These are phyloP conservation scores for Primulina eburnea DNA, from an alignment of 257 asterid genomes.

Conservation along the genomic window DNA sequence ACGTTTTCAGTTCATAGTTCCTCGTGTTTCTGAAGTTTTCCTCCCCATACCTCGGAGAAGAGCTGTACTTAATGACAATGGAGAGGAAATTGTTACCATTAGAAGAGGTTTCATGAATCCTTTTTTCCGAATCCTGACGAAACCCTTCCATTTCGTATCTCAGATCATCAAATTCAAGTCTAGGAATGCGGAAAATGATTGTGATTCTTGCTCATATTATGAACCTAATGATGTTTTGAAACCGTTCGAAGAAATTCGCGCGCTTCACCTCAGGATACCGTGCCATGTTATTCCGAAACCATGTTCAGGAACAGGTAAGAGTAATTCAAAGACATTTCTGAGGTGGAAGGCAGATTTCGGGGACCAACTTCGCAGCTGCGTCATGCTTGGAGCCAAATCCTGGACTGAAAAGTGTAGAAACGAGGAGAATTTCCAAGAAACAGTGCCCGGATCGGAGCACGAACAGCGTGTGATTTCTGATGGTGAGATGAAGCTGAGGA, in stretches of 20 bases:
- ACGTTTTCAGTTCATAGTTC: too few species aligned
- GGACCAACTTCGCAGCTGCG: constrained; percentile 54
- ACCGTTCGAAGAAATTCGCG: constrained; percentile 40
- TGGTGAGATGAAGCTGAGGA: constrained; percentile 51
- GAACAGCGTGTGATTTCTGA: constrained; percentile 34
- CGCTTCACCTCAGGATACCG: constrained; percentile 44
- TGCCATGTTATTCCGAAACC: constrained; percentile 23
- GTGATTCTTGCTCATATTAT: neutral
- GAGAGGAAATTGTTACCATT: too few species aligned
- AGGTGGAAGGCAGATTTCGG: constrained; percentile 79
- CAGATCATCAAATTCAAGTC: too few species aligned
- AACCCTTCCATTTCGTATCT: too few species aligned
- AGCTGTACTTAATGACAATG: too few species aligned
- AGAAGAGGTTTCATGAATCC: too few species aligned
- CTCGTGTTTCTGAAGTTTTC: too few species aligned
- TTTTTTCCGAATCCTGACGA: too few species aligned
- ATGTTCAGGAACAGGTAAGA: constrained; percentile 7
- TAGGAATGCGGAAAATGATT: too few species aligned
- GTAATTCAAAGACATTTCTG: constrained; percentile 29
- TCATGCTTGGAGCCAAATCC: constrained; percentile 56
- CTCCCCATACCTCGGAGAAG: too few species aligned
- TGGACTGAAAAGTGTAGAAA: constrained; percentile 17
- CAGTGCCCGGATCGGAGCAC: neutral
- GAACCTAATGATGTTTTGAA: constrained; percentile 37
- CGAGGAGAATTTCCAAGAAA: neutral